Base-by-base conservation (phyloP, 1,284 basidiomycete genomes). In the Heterobasidion occidentale region DNA sequence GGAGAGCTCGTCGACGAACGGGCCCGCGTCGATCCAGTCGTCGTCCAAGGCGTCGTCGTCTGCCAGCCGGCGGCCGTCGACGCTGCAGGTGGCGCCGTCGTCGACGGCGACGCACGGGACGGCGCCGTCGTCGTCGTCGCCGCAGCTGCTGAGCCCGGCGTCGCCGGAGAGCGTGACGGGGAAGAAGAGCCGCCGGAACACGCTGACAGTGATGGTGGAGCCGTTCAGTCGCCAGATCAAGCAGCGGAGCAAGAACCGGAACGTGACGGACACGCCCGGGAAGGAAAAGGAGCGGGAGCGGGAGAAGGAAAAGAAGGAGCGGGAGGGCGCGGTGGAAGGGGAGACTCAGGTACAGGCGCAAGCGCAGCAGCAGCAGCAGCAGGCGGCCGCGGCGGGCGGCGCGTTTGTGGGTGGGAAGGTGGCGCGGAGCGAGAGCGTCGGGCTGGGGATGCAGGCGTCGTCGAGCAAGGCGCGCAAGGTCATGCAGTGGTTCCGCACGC, bases 131-230 rank as follows among this genome's bases (percentile, higher is more conserved):
- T 2, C 3, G 3, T n/a, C n/a, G 34, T 27, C 35, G 5, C 35
- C n/a, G 12, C 15, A 51, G 35, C 11, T 9, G 27, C 49, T 14
- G 35, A 27, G 27, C 27, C 27, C 36, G 53, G 66, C 46, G 65
- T 64, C 58, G 59, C 65, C 3, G 60, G 52, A 65, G 14, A 73
- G 68, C 53, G 61, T 70, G 60, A 83, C 79, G 77, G 84, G 84
- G 75, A 83, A 80, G 77, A 84, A 85, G 75, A 76, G 73, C 67
- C 77, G 86, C 65, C 73, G 89, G 60, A 92, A 90, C 69, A 92
- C 91, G 1, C 74, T 93, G 56, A 91, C 87, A 0, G 81, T 92
- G 50, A 89, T 92, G 80, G 87, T 90, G 4, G 88, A 90, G 62
- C 88, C 88, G 7, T 73, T 91, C 62, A 80, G 76, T 58, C 77